Percentiles rank a stretch among this genome's conserved stretches.
Evolutionary conservation across 768 basidiomycete species (phyloP).

Genomic region (Pholiota conissans): DNA sequence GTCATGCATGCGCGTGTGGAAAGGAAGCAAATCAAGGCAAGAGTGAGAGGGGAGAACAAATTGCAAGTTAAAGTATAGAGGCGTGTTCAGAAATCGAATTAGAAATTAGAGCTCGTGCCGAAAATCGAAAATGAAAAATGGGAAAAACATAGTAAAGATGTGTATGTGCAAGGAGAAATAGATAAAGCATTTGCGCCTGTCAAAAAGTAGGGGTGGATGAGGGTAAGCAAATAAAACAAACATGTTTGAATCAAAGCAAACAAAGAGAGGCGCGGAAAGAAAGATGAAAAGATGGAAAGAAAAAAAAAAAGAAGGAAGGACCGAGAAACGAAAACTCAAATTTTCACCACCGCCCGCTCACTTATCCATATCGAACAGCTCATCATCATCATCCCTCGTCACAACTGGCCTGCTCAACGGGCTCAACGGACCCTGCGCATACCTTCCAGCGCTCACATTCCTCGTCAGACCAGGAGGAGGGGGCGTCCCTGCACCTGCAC

Average conservation of each 20-base stretch:
- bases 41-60: background rate
- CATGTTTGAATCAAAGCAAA: background rate
- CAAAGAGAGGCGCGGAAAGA: too few species aligned
- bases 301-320: background rate
- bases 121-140: background rate
- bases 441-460: constrained; percentile 38
- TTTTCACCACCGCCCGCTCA: constrained; percentile 10
- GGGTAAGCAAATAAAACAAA: background rate
- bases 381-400: constrained; percentile 64
- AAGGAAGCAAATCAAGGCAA: background rate
- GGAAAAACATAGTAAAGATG: background rate
- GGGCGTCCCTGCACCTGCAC: constrained; percentile 18
- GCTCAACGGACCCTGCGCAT: constrained; percentile 44
- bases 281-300: too few species aligned
- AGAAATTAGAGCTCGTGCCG: background rate
- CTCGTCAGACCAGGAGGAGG: constrained; percentile 38
- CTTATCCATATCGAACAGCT: constrained; percentile 68
- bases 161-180: background rate
- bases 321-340: background rate
- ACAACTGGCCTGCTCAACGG: constrained; percentile 62
- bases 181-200: background rate
- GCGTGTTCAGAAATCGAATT: background rate
- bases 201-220: background rate
- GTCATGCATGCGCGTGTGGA: background rate
- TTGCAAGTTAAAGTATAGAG: background rate